These are phyloP conservation scores for Calycina herbarum DNA, from an alignment of 2,329 filamentous ascomycete genomes.

Conservation along the genomic window DNA sequence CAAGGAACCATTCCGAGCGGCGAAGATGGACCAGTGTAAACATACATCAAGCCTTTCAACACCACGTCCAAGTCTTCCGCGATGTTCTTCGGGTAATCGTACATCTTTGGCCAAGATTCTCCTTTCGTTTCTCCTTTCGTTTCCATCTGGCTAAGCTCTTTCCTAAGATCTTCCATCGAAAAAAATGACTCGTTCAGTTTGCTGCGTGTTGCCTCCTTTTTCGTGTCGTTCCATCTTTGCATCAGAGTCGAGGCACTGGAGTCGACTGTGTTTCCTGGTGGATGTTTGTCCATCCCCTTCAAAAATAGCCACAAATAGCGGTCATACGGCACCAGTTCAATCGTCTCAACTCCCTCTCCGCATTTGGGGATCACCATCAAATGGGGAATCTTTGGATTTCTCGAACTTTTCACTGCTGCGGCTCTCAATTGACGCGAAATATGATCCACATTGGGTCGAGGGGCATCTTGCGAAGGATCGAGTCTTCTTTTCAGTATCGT, in stretches of 20 bases:
- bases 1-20: no score
- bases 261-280: conserved; percentile 8
- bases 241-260: not conserved
- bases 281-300: conserved; percentile 13
- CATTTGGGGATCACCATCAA: not conserved
- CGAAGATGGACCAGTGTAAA: conserved; percentile 13
- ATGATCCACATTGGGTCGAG: no score
- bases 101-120: no score
- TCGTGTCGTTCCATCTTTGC: not conserved
- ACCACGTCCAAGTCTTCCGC: conserved; percentile 9
- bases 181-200: not conserved
- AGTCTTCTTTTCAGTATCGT: no score
- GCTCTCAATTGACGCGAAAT: no score
- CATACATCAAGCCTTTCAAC: conserved; percentile 11
- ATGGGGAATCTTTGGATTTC: conserved; percentile 1
- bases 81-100: conserved; percentile 16
- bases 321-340: conserved; percentile 18
- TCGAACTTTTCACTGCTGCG: no score
- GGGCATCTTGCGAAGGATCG: no score
- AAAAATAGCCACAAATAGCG: conserved; percentile 20
- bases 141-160: no score
- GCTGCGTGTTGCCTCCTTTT: not conserved
- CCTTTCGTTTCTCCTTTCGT: no score
- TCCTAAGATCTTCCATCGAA: no score
- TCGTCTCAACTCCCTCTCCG: not conserved